Evolutionary conservation across 1,284 basidiomycete species (phyloP).

Genomic region (Cryptococcus jaspeensis): DNA sequence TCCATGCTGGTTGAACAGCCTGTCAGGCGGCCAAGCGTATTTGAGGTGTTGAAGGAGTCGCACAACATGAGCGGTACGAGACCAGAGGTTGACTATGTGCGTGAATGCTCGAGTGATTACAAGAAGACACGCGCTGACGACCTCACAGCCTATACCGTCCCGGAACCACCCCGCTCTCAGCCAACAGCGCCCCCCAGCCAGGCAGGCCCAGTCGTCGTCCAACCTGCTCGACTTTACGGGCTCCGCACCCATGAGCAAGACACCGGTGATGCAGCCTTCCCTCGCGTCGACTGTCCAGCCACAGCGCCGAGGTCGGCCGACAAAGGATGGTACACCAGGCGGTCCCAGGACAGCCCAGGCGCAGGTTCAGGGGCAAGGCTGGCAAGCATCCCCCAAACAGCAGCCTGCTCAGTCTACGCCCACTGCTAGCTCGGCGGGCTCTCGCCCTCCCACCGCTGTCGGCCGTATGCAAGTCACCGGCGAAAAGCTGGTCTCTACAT

Average conservation of each 20-base stretch:
- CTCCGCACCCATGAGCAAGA: constrained; percentile 16
- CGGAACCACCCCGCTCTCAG: constrained; percentile 4
- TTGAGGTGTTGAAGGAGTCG: constrained; percentile 72
- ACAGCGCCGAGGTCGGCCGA: constrained; percentile 47
- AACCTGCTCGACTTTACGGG: constrained; percentile 51
- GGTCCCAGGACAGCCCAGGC: too few species aligned
- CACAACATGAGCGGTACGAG: constrained; percentile 80
- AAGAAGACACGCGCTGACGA: not conserved
- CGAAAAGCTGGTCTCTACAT: constrained; percentile 12
- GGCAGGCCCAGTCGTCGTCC: constrained; percentile 13
- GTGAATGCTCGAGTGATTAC: constrained; percentile 15
- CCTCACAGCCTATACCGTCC: constrained; percentile 25
- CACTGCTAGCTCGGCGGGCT: not conserved
- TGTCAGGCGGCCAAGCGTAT: constrained; percentile 72
- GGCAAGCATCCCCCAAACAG: not conserved
- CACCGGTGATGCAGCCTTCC: constrained; percentile 25
- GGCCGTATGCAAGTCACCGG: constrained; percentile 31
- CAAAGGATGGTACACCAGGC: not conserved
- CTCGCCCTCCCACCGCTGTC: not conserved
- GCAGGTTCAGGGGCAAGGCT: not conserved
- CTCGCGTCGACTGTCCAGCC: constrained; percentile 43
- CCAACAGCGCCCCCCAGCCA: constrained; percentile 7
- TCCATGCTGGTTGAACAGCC: constrained; percentile 88
- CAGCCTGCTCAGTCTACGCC: constrained; percentile 13
- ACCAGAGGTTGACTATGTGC: constrained; percentile 69